phyloP scores from a whole-genome alignment of 1,139 yeast species.

The Saccharomycopsis hybrid region DNA sequence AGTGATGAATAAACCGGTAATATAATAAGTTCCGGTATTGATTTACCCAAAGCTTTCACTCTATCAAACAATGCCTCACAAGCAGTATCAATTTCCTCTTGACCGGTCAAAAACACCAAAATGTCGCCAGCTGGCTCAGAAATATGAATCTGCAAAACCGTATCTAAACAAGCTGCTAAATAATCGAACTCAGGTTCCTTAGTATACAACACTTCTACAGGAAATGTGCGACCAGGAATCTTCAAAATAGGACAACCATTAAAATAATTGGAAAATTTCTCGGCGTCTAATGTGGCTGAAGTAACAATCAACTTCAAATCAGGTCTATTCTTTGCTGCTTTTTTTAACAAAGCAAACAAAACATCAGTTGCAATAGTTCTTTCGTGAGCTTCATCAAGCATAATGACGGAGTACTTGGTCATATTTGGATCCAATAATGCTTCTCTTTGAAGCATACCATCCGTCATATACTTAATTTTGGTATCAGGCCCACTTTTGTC shows the following conservation, averaged over 20 bases:
- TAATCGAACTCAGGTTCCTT: constrained; percentile 83
- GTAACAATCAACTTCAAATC: constrained; percentile 75
- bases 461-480: constrained; percentile 72
- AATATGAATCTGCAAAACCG: constrained; percentile 76
- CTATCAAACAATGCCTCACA: constrained; percentile 69
- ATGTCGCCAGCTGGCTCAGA: constrained; percentile 79
- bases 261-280: constrained; percentile 74
- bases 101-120: constrained; percentile 80
- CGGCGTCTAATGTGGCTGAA: constrained; percentile 87
- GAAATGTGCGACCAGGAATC: constrained; percentile 86
- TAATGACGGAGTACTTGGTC: constrained; percentile 71
- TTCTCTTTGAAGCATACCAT: constrained; percentile 88
- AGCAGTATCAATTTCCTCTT: constrained; percentile 88
- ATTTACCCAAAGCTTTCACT: constrained; percentile 58
- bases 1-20: constrained; percentile 91
- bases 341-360: constrained; percentile 73
- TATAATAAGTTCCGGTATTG: constrained; percentile 60
- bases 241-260: constrained; percentile 70
- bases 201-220: constrained; percentile 75
- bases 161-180: constrained; percentile 70
- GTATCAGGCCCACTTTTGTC: constrained; percentile 51
- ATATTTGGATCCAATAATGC: constrained; percentile 70
- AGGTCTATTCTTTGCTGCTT: constrained; percentile 65
- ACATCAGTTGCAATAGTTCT: constrained; percentile 93
- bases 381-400: constrained; percentile 96